Conservation (phyloP, 805 yeast species). For the Candida cerambycidarum region DNA sequence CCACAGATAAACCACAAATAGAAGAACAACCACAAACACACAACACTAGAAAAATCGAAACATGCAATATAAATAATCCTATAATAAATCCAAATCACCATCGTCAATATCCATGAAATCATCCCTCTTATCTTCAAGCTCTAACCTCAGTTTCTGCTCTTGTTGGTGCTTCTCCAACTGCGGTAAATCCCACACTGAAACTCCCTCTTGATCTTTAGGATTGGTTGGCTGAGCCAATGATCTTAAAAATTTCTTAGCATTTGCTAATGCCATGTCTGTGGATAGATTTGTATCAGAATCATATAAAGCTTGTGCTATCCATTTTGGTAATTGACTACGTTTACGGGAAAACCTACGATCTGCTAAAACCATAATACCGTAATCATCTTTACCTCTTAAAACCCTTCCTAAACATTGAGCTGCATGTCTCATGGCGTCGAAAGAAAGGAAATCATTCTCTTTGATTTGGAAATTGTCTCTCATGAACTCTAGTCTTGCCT, state of each 20-base stretch:
- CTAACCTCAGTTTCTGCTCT: conserved; percentile 35
- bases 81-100: conserved; percentile 40
- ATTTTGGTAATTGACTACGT: conserved; percentile 85
- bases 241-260: conserved; percentile 87
- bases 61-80: not conserved
- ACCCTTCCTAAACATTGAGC: conserved; percentile 98
- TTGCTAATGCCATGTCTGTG: conserved; percentile 96
- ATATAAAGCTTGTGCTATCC: conserved; percentile 91
- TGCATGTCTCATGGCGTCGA: conserved; percentile 99
- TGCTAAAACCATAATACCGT: conserved; percentile 97
- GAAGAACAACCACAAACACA: no score
- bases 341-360: conserved; percentile 89
- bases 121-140: conserved; percentile 25
- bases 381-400: conserved; percentile 95
- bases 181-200: conserved; percentile 85
- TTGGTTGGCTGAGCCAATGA: conserved; percentile 93
- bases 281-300: conserved; percentile 92
- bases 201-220: conserved; percentile 88
- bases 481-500: conserved; percentile 90
- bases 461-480: conserved; percentile 90
- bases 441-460: conserved; percentile 91
- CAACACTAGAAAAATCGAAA: no score
- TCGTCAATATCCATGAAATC: conserved; percentile 49
- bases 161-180: conserved; percentile 62
- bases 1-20: no score